Evolutionary conservation across 2,329 filamentous ascomycete genomes (phyloP).

Genomic region (Cladosporium colombiae): DNA sequence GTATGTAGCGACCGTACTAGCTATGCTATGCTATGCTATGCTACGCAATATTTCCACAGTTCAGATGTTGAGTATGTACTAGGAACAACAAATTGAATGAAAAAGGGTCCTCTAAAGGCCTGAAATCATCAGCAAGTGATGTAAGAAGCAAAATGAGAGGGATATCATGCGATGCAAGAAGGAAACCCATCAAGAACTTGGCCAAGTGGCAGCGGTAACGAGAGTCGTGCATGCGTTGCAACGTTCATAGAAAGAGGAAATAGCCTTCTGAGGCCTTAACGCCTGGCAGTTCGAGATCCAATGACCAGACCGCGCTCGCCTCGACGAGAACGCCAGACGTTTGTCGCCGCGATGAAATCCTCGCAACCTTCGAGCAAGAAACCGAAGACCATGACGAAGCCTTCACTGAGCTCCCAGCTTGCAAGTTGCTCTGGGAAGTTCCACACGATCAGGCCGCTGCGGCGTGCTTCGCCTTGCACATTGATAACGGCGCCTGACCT

Average conservation of each 20-base stretch:
- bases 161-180: background rate
- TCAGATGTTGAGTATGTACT: background rate
- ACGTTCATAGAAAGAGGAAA: background rate
- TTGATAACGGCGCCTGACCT: slow-evolving; percentile 31
- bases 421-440: slow-evolving; percentile 41
- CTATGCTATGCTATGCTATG: background rate
- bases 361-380: slow-evolving; percentile 45
- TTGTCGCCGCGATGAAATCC: slow-evolving; percentile 42
- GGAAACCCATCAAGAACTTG: background rate
- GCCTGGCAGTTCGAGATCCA: background rate
- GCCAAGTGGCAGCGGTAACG: background rate
- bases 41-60: background rate
- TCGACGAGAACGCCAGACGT: slow-evolving; percentile 42
- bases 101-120: background rate
- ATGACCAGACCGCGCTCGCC: slow-evolving; percentile 30
- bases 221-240: background rate
- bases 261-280: background rate
- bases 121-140: background rate
- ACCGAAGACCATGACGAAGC: slow-evolving; percentile 43
- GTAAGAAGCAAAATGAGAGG: background rate
- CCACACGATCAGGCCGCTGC: slow-evolving; percentile 42
- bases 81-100: background rate
- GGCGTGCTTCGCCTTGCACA: slow-evolving; percentile 28
- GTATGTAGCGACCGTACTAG: background rate
- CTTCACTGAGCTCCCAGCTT: slow-evolving; percentile 47